Base-by-base conservation (phyloP, 805 yeast genomes). In the Tanozyma kutaoensis region DNA sequence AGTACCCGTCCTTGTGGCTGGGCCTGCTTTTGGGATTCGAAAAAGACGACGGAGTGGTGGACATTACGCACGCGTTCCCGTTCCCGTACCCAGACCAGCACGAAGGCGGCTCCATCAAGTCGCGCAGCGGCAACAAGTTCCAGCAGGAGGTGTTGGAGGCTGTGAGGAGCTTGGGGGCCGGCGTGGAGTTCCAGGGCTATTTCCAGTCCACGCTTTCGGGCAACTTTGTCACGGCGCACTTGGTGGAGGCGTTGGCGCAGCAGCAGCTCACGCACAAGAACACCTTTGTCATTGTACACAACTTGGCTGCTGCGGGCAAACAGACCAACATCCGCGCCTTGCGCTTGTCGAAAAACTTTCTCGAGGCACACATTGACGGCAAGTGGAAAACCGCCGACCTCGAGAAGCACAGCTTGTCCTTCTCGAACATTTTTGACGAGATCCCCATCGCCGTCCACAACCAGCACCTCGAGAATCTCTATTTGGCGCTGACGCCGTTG, bases 11-110 rank as follows among this genome's bases (percentile, higher is more conserved):
- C 22, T 55, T 71, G 15, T 75, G 66, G 32, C 60, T 75, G 16
- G 93, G 93, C 13, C 73, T 82, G 21, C 58, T 81, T 29, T 69
- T 74, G 31, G 93, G 93, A n/a, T 59, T 75, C 32, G 82, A 76
- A 45, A 69, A 68, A 30, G 69, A 66, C 29, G 58, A 48, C 19
- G 67, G 66, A 23, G 51, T 58, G 9, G 58, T 68, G 20, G 63
- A 56, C 37, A 50, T 69, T 29, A 61, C 82, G 9, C 76, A 75
- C 39, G 59, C 73, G 14, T 79, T 71, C 54, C 75, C 80, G 27
- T 76, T 69, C 55, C 88, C 93, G 29, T 60, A 53, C 48, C 62
- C 60, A 20, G 82, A 76, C 38, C 78, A 72, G 39, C 70, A 65
- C 35, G 72, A 71, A 34, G 71, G 72, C 12, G 72, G 72, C 12